Evolutionary conservation across 768 basidiomycete species (phyloP), one percentile per base, ranked within the genome.

Genomic region (Termitomyces titanicus): DNA sequence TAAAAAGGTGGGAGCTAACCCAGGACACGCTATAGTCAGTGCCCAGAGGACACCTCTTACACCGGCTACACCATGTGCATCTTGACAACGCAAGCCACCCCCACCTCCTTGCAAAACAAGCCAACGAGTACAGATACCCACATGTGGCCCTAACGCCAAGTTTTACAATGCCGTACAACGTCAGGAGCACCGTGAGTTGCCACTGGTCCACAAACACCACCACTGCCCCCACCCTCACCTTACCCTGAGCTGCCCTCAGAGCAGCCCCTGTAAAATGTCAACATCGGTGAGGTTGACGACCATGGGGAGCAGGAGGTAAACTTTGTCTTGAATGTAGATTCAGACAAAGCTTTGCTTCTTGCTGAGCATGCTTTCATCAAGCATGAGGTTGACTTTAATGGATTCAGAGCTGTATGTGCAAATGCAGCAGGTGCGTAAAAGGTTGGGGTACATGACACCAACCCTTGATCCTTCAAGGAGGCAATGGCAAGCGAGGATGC

Each of bases 401-500:
- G 33, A 17, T 2, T 25, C 12, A 5, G 47, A 8, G 43, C 48
- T 1, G 22, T 22, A 5, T 51, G 29, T 38, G 39, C 40, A 10
- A 35, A 42, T 24, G 18, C 15, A 13, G 33, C 27, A 35, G 13
- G 17, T 7, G 50, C 50, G 6, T 47, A 22, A 12, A 56, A 52
- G 44, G 55, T 56, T 35, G 31, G 52, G 1, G 39, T 18, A 1
- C 52, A 52, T 29, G 46, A 58, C 20, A 52, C 51, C 2, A 50
- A 53, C 24, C 51, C 51, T 11, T 24, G 17, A 10, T 51, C 60
- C 3, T 66, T 60, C 22, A 45, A 47, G 12, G 61, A 69, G 24
- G 68, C 66, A 2, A 59, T 64, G 59, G 45, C 20, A 7, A 39
- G 55, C 2, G 51, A 64, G 4, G 51, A 67, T n/a, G 56, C 58